Evolutionary conservation across 371 early-diverging fungal genomes (phyloP).

Genomic region (Mortierella sp.): DNA sequence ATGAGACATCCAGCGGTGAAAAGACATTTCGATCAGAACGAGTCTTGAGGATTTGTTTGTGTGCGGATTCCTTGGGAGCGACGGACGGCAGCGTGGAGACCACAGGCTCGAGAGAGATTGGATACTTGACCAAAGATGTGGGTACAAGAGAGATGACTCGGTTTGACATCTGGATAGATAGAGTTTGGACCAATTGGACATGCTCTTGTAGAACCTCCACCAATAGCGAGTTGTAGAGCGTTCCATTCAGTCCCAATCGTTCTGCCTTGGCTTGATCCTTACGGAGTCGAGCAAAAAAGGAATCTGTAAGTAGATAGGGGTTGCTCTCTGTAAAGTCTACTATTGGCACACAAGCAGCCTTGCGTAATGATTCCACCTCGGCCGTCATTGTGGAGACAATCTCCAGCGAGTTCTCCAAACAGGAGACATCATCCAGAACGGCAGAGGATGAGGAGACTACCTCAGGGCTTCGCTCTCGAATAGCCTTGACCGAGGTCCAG

Average conservation of each 20-base stretch:
- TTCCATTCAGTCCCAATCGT: not conserved
- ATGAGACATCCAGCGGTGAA: not conserved
- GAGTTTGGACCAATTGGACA: not conserved
- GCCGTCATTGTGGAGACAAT: not conserved
- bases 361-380: not conserved
- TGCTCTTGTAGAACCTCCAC: conserved; percentile 13
- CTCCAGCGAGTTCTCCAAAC: not conserved
- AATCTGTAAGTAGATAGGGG: not conserved
- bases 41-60: not conserved
- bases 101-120: not conserved
- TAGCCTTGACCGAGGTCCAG: not conserved
- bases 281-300: not conserved
- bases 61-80: not conserved
- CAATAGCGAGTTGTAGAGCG: conserved; percentile 3
- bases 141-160: not conserved
- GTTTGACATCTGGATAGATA: conserved; percentile 1
- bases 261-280: conserved; percentile 2
- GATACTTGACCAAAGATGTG: not conserved
- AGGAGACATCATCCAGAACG: conserved; percentile 6
- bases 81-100: not conserved
- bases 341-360: not conserved
- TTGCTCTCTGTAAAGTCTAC: not conserved
- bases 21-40: too few species aligned
- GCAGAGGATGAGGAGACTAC: not conserved
- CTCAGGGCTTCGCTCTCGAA: not conserved